Percentiles rank a stretch among this genome's conserved stretches.
These are phyloP conservation scores for Chiua sp. DNA, from an alignment of 1,284 basidiomycete genomes.

Conservation along the genomic window DNA sequence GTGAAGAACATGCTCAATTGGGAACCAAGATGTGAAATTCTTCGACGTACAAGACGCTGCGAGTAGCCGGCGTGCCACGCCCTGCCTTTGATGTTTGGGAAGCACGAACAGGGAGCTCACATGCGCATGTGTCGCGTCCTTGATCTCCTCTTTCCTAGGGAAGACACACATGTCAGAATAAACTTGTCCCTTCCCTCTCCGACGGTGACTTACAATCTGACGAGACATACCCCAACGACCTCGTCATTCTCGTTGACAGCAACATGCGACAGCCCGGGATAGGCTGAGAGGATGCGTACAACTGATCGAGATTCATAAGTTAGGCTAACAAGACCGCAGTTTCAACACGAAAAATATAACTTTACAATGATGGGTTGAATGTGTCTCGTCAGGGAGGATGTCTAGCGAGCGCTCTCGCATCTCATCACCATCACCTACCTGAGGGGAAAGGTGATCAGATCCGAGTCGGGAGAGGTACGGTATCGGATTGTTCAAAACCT, in stretches of 20 bases:
- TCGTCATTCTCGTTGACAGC: slow-evolving; percentile 3
- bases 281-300: background rate
- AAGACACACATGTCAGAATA: background rate
- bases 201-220: slow-evolving; percentile 11
- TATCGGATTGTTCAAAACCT: background rate
- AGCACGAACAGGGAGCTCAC: slow-evolving; percentile 11
- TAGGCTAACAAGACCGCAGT: background rate
- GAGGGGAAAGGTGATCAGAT: background rate
- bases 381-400: too few species aligned
- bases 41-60: slow-evolving; percentile 6
- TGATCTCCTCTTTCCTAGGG: slow-evolving; percentile 7
- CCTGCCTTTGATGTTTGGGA: slow-evolving; percentile 9
- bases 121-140: slow-evolving; percentile 6
- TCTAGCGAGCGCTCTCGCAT: background rate
- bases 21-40: too few species aligned
- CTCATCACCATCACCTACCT: background rate
- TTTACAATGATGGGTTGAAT: slow-evolving; percentile 2
- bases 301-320: background rate
- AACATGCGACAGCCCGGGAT: slow-evolving; percentile 13
- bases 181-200: background rate
- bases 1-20: background rate
- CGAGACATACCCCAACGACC: slow-evolving; percentile 14
- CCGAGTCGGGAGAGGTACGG: background rate
- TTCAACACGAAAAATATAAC: background rate
- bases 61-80: slow-evolving; percentile 8